Conservation (phyloP, 176 grass and related monocot species). For the Eleusine coracana region DNA sequence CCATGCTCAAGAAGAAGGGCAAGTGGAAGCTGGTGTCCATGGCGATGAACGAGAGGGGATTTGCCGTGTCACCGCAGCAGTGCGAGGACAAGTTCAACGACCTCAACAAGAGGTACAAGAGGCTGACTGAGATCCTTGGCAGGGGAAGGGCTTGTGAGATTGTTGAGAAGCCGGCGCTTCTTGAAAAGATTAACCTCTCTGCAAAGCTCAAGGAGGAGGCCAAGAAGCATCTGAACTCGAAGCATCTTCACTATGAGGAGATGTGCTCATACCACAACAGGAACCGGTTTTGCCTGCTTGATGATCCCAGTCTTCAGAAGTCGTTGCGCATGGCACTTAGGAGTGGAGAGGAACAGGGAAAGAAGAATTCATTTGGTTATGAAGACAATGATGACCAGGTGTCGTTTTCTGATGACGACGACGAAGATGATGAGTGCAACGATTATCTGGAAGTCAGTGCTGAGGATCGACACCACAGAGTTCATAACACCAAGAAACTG, state of each 20-base stretch:
- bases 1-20: conserved; percentile 68
- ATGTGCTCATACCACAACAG: conserved; percentile 88
- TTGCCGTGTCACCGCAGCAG: conserved; percentile 64
- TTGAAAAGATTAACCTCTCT: conserved; percentile 49
- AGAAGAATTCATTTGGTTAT: conserved; percentile 42
- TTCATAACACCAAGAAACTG: conserved; percentile 31
- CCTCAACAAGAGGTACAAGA: conserved; percentile 89
- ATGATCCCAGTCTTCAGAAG: conserved; percentile 57
- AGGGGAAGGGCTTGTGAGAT: conserved; percentile 62
- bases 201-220: conserved; percentile 69
- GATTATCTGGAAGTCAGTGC: conserved; percentile 38
- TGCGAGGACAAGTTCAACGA: conserved; percentile 94
- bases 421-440: conserved; percentile 49
- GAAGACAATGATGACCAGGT: conserved; percentile 49
- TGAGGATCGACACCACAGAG: conserved; percentile 24
- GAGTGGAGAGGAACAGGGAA: conserved; percentile 45
- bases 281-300: conserved; percentile 59
- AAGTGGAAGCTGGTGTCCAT: conserved; percentile 72
- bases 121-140: conserved; percentile 73
- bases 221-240: conserved; percentile 63
- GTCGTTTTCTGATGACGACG: conserved; percentile 44
- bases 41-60: conserved; percentile 53
- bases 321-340: conserved; percentile 51
- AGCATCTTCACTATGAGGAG: conserved; percentile 82
- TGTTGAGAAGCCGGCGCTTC: conserved; percentile 62